A percentile compares a stretch with the other conserved stretches of the same genome.
These are phyloP conservation scores for Madurella fahalii DNA, from an alignment of 2,329 filamentous ascomycete genomes.

Conservation along the genomic window DNA sequence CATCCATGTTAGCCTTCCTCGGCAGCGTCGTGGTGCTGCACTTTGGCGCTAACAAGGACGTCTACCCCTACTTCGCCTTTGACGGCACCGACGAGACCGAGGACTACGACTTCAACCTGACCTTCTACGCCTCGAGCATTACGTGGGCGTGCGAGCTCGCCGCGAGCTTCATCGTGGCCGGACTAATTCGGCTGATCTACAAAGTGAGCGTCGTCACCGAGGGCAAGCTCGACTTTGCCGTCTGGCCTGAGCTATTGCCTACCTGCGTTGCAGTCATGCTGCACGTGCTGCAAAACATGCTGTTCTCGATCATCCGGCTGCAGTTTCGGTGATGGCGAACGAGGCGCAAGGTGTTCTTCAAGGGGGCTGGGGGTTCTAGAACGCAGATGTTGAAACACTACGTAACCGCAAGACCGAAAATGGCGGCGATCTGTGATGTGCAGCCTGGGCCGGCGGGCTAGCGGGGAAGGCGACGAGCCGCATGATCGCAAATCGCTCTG, in stretches of 20 bases:
- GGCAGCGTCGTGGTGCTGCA: slow-evolving; percentile 63
- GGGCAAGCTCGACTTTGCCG: slow-evolving; percentile 59
- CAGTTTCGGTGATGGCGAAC: slow-evolving; percentile 44
- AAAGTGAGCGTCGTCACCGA: slow-evolving; percentile 60
- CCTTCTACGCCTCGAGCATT: slow-evolving; percentile 58
- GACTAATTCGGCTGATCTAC: slow-evolving; percentile 56
- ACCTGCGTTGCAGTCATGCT: slow-evolving; percentile 62
- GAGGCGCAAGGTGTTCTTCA: neutral
- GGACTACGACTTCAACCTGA: slow-evolving; percentile 58
- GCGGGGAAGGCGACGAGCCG: no score
- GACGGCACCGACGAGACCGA: slow-evolving; percentile 41
- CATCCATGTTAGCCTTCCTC: slow-evolving; percentile 64
- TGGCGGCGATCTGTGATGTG: no score
- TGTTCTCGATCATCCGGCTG: slow-evolving; percentile 64
- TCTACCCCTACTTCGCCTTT: slow-evolving; percentile 68
- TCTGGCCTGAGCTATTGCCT: slow-evolving; percentile 64
- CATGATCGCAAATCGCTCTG: no score
- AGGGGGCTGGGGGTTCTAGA: no score
- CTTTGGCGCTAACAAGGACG: slow-evolving; percentile 62
- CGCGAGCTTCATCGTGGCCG: slow-evolving; percentile 56
- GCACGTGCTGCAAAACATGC: slow-evolving; percentile 68
- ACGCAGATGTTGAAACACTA: no score
- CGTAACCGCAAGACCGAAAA: no score
- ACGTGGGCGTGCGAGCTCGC: slow-evolving; percentile 65
- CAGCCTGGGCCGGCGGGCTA: no score